Base-by-base conservation (phyloP, 306 rosid species). In the Lagenaria siceraria region DNA sequence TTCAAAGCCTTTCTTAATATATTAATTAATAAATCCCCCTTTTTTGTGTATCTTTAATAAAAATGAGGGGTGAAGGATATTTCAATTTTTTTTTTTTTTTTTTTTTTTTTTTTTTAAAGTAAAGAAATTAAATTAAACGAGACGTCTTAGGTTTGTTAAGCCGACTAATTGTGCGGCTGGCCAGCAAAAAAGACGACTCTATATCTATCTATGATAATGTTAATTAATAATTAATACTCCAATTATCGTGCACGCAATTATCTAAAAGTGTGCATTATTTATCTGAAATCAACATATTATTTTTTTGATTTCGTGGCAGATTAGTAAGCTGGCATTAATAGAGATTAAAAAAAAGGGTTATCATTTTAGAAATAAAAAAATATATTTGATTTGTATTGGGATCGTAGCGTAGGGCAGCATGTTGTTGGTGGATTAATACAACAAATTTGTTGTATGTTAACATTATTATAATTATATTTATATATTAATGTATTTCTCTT, bases 391-490 rank as follows among this genome's bases (percentile, higher is more conserved):
- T 18, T 64, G 49, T 25, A 59, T 58, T 10, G 65, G 36, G 65
- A 59, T 59, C 65, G 55, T 76, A 56, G 40, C 42, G 56, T 77
- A 58, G 71, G 79, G 25, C 82, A 65, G 64, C 38, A 61, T 76
- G 85, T 61, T 78, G 77, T 61, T 78, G 75, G 62, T 74, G 43
- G 54, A 59, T 64, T 79, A 38, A 71, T 49, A 31, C 60, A 31
- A 79, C 68, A 76, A 49, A 77, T 76, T 27, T 76, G 79, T 43
- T 76, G 59, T 63, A 60, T 76, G 15, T 46, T 22, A 54, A 24
- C 25, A n/a, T n/a, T n/a, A n/a, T n/a, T n/a, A n/a, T n/a, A 33
- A 40, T 40, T 40, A 29, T 29, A 7, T 17, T 18, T 6, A 52
- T 18, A 7, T 13, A 46, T 15, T 14, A 17, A 6, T 18, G 0